A percentile compares a stretch with the other conserved stretches of the same genome.
Conservation (phyloP, 2,329 filamentous ascomycete genomes). For the Xylaria arbuscula region DNA sequence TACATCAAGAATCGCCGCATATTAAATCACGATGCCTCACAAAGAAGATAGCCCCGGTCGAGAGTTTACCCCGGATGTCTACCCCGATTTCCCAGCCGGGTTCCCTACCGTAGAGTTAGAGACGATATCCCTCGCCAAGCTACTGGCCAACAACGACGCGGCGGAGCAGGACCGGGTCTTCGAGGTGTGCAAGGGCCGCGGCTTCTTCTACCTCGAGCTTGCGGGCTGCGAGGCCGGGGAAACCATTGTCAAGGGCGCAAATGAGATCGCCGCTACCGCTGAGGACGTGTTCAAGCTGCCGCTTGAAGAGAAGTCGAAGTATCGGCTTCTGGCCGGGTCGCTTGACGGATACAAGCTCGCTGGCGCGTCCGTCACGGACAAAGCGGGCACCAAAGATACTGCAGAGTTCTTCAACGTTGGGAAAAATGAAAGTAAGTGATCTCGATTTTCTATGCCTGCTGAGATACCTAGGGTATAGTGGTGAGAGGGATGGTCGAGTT, state of each 20-base stretch:
- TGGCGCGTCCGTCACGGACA: conserved; percentile 48
- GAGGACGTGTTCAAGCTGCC: conserved; percentile 47
- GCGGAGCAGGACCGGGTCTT: conserved; percentile 46
- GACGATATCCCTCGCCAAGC: conserved; percentile 47
- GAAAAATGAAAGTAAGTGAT: conserved; percentile 48
- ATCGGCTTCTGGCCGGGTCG: conserved; percentile 39
- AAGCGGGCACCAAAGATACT: conserved; percentile 45
- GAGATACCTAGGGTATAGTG: background rate
- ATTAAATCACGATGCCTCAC: conserved; percentile 41
- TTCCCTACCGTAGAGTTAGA: conserved; percentile 46
- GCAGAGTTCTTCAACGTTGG: conserved; percentile 52
- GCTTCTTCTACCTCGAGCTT: conserved; percentile 51
- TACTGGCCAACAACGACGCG: conserved; percentile 38
- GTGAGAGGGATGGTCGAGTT: background rate
- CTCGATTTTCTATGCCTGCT: background rate
- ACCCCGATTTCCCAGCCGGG: conserved; percentile 46
- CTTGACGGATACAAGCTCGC: conserved; percentile 51
- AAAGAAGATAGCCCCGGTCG: conserved; percentile 35
- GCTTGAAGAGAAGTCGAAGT: conserved; percentile 46
- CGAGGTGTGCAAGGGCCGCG: conserved; percentile 45
- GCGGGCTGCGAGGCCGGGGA: conserved; percentile 41
- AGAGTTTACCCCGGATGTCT: conserved; percentile 46
- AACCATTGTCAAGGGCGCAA: conserved; percentile 39
- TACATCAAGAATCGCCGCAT: background rate
- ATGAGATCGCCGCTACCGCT: conserved; percentile 41